phyloP scores from a whole-genome alignment of 2,329 filamentous ascomycete species.

The Chalaropsis ovoidea region DNA sequence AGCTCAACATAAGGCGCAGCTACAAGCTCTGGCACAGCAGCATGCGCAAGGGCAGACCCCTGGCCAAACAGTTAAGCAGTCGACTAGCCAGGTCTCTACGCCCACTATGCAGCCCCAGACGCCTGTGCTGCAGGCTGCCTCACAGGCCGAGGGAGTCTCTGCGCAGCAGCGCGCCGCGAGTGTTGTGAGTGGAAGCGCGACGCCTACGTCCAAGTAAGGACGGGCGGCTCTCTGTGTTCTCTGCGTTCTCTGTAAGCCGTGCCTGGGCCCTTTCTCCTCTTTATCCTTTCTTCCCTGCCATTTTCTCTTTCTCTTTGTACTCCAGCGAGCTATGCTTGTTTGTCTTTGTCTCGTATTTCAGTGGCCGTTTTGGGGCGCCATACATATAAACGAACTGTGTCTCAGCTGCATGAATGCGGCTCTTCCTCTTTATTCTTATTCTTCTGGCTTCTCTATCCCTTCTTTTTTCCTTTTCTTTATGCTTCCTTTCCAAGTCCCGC shows the following conservation, averaged over 20 bases:
- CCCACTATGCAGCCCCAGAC: slow-evolving; percentile 20
- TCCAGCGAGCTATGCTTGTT: slow-evolving; percentile 8
- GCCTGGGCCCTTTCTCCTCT: background rate
- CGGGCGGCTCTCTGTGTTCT: too few species aligned
- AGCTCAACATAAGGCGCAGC: slow-evolving; percentile 25
- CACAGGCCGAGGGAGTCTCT: slow-evolving; percentile 9
- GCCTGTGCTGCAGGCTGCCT: slow-evolving; percentile 1
- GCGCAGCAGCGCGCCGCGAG: slow-evolving; percentile 28
- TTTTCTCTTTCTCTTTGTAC: background rate
- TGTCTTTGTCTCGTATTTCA: background rate
- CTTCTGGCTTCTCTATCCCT: background rate
- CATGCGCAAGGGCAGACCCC: slow-evolving; percentile 24
- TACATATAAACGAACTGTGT: background rate
- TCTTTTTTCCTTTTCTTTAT: background rate
- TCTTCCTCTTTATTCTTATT: background rate
- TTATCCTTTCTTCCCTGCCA: background rate
- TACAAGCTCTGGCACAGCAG: slow-evolving; percentile 25
- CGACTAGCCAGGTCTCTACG: slow-evolving; percentile 5
- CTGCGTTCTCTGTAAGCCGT: background rate
- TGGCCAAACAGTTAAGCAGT: background rate
- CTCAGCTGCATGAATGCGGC: background rate
- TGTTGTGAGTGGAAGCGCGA: slow-evolving; percentile 36
- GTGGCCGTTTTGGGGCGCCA: background rate
- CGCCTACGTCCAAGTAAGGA: slow-evolving; percentile 28
- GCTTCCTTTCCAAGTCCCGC: background rate